Conservation (phyloP, 306 rosid species). For the Cicer arietinum region DNA sequence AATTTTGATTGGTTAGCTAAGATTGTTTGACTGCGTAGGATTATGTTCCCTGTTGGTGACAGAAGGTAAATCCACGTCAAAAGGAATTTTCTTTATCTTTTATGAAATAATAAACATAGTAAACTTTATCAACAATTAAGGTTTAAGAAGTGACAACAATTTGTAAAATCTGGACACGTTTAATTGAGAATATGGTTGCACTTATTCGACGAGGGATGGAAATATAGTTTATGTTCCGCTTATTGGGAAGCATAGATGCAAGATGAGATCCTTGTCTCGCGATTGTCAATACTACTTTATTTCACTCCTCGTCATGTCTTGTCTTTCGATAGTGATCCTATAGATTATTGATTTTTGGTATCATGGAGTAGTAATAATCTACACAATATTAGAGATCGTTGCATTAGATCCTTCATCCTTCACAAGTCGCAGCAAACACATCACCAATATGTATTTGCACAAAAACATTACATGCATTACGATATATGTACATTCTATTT, state of each 20-base stretch:
- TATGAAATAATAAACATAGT: slow-evolving; percentile 17
- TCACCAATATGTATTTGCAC: neutral
- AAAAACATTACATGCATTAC: neutral
- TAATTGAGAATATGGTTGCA: slow-evolving; percentile 35
- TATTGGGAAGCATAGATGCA: slow-evolving; percentile 43
- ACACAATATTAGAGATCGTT: slow-evolving; percentile 10
- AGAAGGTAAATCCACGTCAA: slow-evolving; percentile 41
- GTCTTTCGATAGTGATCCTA: neutral
- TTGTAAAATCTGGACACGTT: slow-evolving; percentile 23
- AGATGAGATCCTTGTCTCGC: slow-evolving; percentile 39
- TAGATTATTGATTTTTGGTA: neutral
- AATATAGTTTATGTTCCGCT: slow-evolving; percentile 39
- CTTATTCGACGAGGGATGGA: slow-evolving; percentile 30
- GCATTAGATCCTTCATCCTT: neutral
- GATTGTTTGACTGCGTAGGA: neutral
- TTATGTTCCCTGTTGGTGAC: neutral
- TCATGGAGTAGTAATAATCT: neutral
- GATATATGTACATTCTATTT: neutral
- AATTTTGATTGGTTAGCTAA: neutral
- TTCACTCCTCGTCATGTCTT: slow-evolving; percentile 20
- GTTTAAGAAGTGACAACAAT: slow-evolving; percentile 19
- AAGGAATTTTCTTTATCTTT: neutral
- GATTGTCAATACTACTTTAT: neutral
- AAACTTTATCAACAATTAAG: slow-evolving; percentile 33
- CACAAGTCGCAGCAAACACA: neutral